Evolutionary conservation across 148 eudicot species (phyloP).

Genomic region (Polygonum aviculare): DNA sequence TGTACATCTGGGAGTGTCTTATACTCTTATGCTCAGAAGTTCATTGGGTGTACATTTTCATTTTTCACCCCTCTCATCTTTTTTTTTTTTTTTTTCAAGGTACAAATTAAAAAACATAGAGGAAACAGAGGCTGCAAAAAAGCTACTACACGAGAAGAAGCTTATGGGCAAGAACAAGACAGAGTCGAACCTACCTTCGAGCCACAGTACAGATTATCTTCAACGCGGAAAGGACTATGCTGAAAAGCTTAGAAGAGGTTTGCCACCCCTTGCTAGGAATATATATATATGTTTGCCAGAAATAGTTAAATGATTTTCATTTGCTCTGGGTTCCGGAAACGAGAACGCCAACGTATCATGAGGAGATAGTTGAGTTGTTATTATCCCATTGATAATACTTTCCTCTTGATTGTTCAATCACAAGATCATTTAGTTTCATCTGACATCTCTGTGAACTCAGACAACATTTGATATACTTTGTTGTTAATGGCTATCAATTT

Average conservation of each 20-base stretch:
- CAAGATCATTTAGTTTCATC: slow-evolving; percentile 6
- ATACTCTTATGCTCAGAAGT: not conserved
- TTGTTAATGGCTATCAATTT: not conserved
- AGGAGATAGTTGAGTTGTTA: slow-evolving; percentile 40
- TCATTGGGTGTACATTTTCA: not conserved
- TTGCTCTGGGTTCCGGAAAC: slow-evolving; percentile 52
- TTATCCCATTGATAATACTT: not conserved
- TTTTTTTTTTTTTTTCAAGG: slow-evolving; percentile 14
- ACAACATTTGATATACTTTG: not conserved
- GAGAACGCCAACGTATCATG: slow-evolving; percentile 91
- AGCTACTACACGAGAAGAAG: slow-evolving; percentile 90
- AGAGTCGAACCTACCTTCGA: slow-evolving; percentile 64
- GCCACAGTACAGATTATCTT: slow-evolving; percentile 81
- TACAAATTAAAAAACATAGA: slow-evolving; percentile 86
- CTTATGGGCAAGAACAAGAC: slow-evolving; percentile 53
- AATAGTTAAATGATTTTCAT: not conserved
- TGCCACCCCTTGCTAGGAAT: slow-evolving; percentile 3
- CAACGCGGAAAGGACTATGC: slow-evolving; percentile 93
- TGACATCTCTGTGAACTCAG: not conserved
- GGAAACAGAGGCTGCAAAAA: slow-evolving; percentile 98
- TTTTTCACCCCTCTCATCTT: not conserved
- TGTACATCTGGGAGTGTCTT: not conserved
- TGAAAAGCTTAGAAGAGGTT: slow-evolving; percentile 90
- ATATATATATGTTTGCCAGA: not conserved
- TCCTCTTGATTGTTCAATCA: not conserved